phyloP scores from a whole-genome alignment of 371 early-diverging fungal species.

The Coemansia sp. region DNA sequence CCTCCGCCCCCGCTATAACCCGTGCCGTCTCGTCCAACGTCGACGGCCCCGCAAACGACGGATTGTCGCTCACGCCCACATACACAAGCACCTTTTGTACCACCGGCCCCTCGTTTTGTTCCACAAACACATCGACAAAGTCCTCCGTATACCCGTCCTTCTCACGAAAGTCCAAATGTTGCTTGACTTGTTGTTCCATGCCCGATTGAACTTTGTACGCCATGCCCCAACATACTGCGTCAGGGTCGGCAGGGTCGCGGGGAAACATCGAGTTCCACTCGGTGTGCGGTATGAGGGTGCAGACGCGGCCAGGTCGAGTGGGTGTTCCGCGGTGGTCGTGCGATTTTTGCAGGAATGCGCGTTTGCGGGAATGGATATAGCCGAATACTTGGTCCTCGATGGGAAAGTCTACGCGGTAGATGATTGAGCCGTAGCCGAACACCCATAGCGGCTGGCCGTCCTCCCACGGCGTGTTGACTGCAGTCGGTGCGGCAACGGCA shows the following conservation, averaged over 20 bases:
- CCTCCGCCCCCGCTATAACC: constrained; percentile 68
- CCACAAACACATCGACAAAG: constrained; percentile 63
- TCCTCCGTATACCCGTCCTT: constrained; percentile 83
- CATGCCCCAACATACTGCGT: constrained; percentile 74
- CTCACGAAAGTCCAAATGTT: constrained; percentile 85
- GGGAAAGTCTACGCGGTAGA: constrained; percentile 73
- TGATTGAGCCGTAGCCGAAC: constrained; percentile 88
- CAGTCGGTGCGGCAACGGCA: not conserved
- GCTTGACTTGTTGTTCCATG: constrained; percentile 62
- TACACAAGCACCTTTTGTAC: constrained; percentile 69
- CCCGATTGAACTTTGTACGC: constrained; percentile 75
- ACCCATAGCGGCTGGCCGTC: constrained; percentile 61
- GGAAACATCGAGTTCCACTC: constrained; percentile 54
- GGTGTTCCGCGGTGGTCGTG: constrained; percentile 91
- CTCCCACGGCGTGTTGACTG: constrained; percentile 16
- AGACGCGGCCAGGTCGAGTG: constrained; percentile 82
- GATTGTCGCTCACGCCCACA: constrained; percentile 77
- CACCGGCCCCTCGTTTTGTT: constrained; percentile 44
- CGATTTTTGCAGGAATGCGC: constrained; percentile 90
- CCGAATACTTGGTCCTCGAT: constrained; percentile 59
- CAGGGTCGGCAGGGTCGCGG: constrained; percentile 44
- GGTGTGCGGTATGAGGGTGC: constrained; percentile 75
- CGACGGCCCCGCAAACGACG: constrained; percentile 78
- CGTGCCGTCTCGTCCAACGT: constrained; percentile 66
- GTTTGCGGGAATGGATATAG: constrained; percentile 73